Evolutionary conservation across 2,329 filamentous ascomycete species (phyloP).

Genomic region (Ophiostoma sp.): DNA sequence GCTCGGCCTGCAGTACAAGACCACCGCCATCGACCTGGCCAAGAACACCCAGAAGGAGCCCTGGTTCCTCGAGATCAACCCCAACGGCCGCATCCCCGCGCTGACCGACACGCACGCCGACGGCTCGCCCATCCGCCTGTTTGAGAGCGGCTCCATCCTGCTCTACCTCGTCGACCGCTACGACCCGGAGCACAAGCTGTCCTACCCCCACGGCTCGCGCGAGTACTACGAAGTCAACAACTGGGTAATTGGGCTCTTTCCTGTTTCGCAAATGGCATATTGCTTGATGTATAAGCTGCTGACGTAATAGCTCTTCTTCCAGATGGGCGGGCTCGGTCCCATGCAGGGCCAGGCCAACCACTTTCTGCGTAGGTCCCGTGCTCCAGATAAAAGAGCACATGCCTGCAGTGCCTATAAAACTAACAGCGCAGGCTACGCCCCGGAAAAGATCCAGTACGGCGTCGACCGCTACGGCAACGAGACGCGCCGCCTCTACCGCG

Average conservation of each 20-base stretch:
- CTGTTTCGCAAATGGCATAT: neutral
- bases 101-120: constrained; percentile 73
- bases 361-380: constrained; percentile 53
- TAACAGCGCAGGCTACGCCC: constrained; percentile 57
- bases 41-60: constrained; percentile 73
- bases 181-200: constrained; percentile 76
- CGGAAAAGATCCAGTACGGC: constrained; percentile 76
- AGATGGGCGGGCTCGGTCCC: constrained; percentile 74
- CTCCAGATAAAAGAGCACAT: neutral
- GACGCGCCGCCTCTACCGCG: constrained; percentile 72
- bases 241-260: constrained; percentile 50
- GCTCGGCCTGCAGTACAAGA: constrained; percentile 73
- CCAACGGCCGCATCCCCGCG: constrained; percentile 86
- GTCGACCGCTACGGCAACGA: constrained; percentile 79
- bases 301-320: constrained; percentile 53
- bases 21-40: constrained; percentile 61
- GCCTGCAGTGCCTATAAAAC: neutral
- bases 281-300: neutral
- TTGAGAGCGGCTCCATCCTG: constrained; percentile 79
- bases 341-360: constrained; percentile 85
- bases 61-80: constrained; percentile 89
- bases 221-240: constrained; percentile 76
- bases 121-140: constrained; percentile 67
- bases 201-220: constrained; percentile 64
- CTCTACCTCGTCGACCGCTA: constrained; percentile 80